Evolutionary conservation across 2,329 filamentous ascomycete genomes (phyloP).

Genomic region (Aspergillus sp.): DNA sequence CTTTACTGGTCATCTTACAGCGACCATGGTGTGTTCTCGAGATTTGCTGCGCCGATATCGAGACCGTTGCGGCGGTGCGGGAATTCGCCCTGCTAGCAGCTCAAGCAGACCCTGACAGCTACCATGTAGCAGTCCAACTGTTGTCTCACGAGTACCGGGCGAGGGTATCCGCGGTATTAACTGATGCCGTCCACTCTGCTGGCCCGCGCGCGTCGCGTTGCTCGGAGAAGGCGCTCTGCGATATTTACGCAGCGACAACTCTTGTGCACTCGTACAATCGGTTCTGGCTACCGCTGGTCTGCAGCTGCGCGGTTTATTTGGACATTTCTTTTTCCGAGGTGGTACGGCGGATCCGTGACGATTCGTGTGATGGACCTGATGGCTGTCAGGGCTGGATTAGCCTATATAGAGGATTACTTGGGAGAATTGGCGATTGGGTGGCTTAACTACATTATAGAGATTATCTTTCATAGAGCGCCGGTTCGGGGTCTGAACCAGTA

Average conservation of each 20-base stretch:
- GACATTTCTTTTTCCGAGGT: constrained; percentile 10
- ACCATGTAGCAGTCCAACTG: constrained; percentile 12
- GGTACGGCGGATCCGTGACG: background rate
- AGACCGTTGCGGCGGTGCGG: constrained; percentile 8
- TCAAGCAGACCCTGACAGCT: constrained; percentile 5
- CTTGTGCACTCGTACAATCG: constrained; percentile 12
- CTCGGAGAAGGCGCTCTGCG: background rate
- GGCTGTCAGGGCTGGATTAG: background rate
- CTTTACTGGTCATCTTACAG: constrained; percentile 18
- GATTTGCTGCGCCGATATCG: constrained; percentile 16
- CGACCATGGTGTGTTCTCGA: constrained; percentile 23
- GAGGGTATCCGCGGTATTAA: background rate
- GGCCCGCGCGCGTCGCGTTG: background rate
- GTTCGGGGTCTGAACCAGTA: too few relatives aligned
- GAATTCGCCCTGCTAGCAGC: constrained; percentile 8
- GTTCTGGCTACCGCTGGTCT: constrained; percentile 18
- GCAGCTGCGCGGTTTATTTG: constrained; percentile 13
- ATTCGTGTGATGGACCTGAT: background rate
- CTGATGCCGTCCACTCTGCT: background rate
- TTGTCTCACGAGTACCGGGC: constrained; percentile 11
- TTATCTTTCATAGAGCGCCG: too few relatives aligned
- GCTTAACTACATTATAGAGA: background rate
- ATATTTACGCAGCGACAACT: constrained; percentile 10
- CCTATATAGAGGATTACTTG: background rate
- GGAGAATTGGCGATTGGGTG: background rate